Conservation (phyloP, 768 basidiomycete genomes). For the Boletus sensibilis region DNA sequence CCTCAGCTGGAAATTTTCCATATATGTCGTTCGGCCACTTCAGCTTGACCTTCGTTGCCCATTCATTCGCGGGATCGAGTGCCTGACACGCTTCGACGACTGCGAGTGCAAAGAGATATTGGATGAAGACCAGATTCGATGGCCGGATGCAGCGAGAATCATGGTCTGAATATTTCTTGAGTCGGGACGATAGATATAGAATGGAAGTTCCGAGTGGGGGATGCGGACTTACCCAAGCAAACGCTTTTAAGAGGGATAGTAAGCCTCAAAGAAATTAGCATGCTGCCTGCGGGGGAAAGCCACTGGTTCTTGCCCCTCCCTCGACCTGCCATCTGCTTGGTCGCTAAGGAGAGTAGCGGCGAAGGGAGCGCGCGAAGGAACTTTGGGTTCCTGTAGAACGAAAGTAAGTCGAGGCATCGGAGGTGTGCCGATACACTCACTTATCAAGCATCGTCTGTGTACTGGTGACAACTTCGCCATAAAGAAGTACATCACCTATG, state of each 20-base stretch:
- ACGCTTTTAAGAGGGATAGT: slow-evolving; percentile 19
- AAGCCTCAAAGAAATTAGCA: slow-evolving; percentile 54
- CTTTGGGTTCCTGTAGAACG: slow-evolving; percentile 61
- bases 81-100: slow-evolving; percentile 80
- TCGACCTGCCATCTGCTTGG: slow-evolving; percentile 82
- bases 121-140: slow-evolving; percentile 81
- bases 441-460: slow-evolving; percentile 94
- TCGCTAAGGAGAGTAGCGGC: slow-evolving; percentile 81
- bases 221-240: slow-evolving; percentile 4
- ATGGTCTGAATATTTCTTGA: background rate
- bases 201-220: background rate
- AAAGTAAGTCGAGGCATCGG: background rate
- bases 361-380: slow-evolving; percentile 68
- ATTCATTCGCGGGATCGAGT: slow-evolving; percentile 43
- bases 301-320: slow-evolving; percentile 89
- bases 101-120: slow-evolving; percentile 89
- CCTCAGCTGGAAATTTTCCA: slow-evolving; percentile 51
- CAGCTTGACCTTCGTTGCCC: slow-evolving; percentile 61
- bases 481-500: slow-evolving; percentile 76
- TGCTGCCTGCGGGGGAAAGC: slow-evolving; percentile 89
- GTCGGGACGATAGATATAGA: background rate
- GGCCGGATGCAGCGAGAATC: slow-evolving; percentile 25
- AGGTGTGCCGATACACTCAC: slow-evolving; percentile 43
- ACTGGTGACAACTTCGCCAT: slow-evolving; percentile 87
- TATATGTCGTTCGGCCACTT: slow-evolving; percentile 99